Evolutionary conservation across 805 yeast genomes (phyloP).

Genomic region (Starmera amethionina): DNA sequence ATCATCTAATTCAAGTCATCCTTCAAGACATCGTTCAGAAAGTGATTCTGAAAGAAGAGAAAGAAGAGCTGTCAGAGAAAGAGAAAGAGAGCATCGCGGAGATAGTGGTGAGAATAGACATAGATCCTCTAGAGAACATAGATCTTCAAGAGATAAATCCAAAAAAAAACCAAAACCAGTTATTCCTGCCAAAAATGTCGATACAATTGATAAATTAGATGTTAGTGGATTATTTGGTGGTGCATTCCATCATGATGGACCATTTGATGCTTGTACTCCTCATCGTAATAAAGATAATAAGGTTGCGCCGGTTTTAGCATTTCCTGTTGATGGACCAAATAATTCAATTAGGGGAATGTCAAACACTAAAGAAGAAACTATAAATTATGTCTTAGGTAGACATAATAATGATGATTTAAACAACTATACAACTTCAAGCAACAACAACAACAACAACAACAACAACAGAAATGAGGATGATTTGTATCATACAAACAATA

Average conservation of each 20-base stretch:
- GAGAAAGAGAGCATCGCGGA: constrained; percentile 9
- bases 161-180: constrained; percentile 32
- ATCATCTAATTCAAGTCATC: constrained; percentile 16
- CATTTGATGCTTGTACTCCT: constrained; percentile 97
- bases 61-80: constrained; percentile 3
- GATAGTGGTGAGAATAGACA: constrained; percentile 12
- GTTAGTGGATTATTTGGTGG: constrained; percentile 93
- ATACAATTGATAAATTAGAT: constrained; percentile 89
- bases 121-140: constrained; percentile 10
- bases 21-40: constrained; percentile 6
- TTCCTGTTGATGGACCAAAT: constrained; percentile 94
- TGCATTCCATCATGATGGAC: constrained; percentile 97
- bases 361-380: constrained; percentile 47
- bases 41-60: constrained; percentile 6
- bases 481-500: neutral
- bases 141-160: constrained; percentile 9
- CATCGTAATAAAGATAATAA: constrained; percentile 73
- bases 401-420: constrained; percentile 29
- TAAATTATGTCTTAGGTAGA: constrained; percentile 73
- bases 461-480: constrained; percentile 25
- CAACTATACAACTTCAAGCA: no score
- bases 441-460: no score
- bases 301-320: constrained; percentile 90
- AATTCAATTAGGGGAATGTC: constrained; percentile 67
- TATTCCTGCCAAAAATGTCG: constrained; percentile 59